Percentiles rank a stretch among this genome's conserved stretches.
phyloP scores from a whole-genome alignment of 495 filamentous ascomycete species.

The Penicillium cosmopolitanum region DNA sequence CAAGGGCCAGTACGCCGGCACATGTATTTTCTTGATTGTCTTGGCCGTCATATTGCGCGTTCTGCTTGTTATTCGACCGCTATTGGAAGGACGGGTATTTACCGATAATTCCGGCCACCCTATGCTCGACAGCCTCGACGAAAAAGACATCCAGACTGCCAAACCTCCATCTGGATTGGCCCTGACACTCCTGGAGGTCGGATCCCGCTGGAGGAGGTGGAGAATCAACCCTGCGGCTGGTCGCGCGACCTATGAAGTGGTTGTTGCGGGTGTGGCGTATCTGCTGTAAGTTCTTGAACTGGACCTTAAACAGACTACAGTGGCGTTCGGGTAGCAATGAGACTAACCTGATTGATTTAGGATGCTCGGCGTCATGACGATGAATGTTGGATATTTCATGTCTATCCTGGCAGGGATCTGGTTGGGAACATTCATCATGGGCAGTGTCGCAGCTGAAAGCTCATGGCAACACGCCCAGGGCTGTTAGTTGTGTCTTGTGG shows the following conservation, averaged over 20 bases:
- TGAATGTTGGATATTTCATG: constrained; percentile 40
- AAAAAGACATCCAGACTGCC: not conserved
- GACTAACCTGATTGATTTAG: constrained; percentile 10
- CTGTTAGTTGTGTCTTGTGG: constrained; percentile 11
- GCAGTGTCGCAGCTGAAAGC: constrained; percentile 32
- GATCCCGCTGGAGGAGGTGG: constrained; percentile 33
- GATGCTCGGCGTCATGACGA: constrained; percentile 40
- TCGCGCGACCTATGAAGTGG: constrained; percentile 27
- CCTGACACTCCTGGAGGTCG: constrained; percentile 24
- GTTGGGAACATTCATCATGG: constrained; percentile 36
- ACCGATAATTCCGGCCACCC: constrained; percentile 22
- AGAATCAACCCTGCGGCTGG: constrained; percentile 30
- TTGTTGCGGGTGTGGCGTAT: constrained; percentile 31
- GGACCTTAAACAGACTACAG: not conserved
- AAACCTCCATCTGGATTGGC: constrained; percentile 13
- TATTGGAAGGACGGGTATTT: constrained; percentile 29
- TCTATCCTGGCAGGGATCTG: constrained; percentile 33
- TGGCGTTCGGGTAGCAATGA: not conserved
- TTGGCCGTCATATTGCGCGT: constrained; percentile 32
- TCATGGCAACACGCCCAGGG: constrained; percentile 21
- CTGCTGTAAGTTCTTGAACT: constrained; percentile 22
- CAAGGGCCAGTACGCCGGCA: constrained; percentile 35
- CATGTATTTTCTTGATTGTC: constrained; percentile 36
- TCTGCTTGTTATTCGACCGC: constrained; percentile 28
- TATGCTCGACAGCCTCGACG: constrained; percentile 11